phyloP scores from a whole-genome alignment of 2,329 filamentous ascomycete genomes.

The Colletotrichum tropicale region DNA sequence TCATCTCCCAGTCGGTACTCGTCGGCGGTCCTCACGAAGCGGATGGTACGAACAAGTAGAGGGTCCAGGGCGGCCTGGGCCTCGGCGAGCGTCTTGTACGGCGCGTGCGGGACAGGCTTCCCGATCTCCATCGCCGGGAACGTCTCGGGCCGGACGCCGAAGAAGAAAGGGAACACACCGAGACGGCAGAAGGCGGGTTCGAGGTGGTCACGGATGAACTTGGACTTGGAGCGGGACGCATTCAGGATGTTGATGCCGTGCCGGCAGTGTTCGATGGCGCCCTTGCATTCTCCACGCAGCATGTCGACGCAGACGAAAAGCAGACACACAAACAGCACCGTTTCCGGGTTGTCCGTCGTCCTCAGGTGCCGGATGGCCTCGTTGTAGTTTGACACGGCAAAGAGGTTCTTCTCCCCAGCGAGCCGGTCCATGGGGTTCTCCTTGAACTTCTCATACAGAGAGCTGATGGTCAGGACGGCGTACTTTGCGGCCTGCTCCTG shows the following conservation, averaged over 20 bases:
- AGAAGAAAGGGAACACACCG: constrained; percentile 43
- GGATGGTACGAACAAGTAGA: constrained; percentile 28
- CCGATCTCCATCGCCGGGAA: constrained; percentile 25
- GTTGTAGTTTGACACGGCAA: constrained; percentile 45
- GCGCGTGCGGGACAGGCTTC: neutral
- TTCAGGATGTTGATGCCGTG: constrained; percentile 43
- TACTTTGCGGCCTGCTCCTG: constrained; percentile 42
- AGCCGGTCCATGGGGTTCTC: neutral
- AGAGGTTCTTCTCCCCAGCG: constrained; percentile 24
- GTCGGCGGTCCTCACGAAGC: constrained; percentile 33
- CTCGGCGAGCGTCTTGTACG: constrained; percentile 21
- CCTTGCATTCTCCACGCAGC: constrained; percentile 37
- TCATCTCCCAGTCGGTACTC: constrained; percentile 27
- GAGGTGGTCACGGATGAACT: constrained; percentile 32
- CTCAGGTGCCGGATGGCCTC: constrained; percentile 39
- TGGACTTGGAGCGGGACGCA: constrained; percentile 18
- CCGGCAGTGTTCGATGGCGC: constrained; percentile 39
- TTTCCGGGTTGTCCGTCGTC: constrained; percentile 31
- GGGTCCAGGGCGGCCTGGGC: constrained; percentile 34
- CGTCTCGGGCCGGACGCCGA: constrained; percentile 24
- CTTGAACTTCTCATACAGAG: constrained; percentile 38
- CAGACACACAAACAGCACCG: constrained; percentile 42
- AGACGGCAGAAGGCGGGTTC: constrained; percentile 41
- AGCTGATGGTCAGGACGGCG: constrained; percentile 42
- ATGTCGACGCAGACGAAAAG: constrained; percentile 50